Conservation (phyloP, 768 basidiomycete species). For the Scleroderma bovista region DNA sequence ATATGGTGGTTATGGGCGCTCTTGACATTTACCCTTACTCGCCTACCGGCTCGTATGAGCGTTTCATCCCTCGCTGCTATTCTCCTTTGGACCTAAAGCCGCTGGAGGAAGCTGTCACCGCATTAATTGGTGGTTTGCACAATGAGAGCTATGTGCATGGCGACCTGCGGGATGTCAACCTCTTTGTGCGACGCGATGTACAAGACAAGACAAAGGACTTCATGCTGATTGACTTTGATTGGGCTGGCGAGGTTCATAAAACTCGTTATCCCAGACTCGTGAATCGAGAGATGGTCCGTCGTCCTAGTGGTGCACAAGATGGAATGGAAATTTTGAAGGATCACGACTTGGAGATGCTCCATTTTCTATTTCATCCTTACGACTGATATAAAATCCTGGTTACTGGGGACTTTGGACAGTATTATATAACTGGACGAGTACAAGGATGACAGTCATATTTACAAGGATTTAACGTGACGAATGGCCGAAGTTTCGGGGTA, state of each 20-base stretch:
- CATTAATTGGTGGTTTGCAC: not conserved
- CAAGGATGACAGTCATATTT: no score
- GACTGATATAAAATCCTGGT: no score
- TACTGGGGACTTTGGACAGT: no score
- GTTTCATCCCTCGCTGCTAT: not conserved
- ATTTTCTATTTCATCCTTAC: not conserved
- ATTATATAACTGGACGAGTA: no score
- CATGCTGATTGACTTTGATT: slow-evolving; percentile 11
- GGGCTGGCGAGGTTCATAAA: slow-evolving; percentile 15
- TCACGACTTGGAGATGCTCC: not conserved
- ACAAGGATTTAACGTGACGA: no score
- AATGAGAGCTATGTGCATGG: slow-evolving; percentile 1
- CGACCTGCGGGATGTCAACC: not conserved
- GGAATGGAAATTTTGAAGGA: not conserved
- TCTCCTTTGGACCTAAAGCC: not conserved
- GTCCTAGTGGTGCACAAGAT: not conserved
- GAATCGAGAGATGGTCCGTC: no score
- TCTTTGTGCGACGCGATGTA: not conserved
- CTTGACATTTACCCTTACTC: not conserved
- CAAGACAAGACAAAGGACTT: no score
- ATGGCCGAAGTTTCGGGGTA: no score
- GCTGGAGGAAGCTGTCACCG: not conserved
- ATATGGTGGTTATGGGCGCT: slow-evolving; percentile 4
- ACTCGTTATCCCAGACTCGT: not conserved
- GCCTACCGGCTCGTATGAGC: not conserved